A percentile compares a stretch with the other conserved stretches of the same genome.
These are phyloP conservation scores for Immersiella caudata DNA, from an alignment of 495 filamentous ascomycete genomes.

Conservation along the genomic window DNA sequence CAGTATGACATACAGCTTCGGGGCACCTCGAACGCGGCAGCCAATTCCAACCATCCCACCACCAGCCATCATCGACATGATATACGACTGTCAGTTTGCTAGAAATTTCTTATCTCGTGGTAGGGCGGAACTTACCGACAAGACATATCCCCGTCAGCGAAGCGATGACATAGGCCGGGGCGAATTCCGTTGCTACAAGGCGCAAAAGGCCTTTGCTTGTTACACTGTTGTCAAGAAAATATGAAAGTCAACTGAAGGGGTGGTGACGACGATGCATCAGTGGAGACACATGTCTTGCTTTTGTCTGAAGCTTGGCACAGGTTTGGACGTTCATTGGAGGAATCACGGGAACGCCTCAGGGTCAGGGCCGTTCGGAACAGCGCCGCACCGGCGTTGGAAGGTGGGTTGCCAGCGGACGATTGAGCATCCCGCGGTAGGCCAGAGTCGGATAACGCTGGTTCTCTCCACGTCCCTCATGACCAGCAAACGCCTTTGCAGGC, in stretches of 20 bases:
- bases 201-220: background rate
- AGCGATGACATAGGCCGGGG: no score
- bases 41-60: no score
- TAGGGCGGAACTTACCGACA: no score
- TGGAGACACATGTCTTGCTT: conserved; percentile 21
- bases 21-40: background rate
- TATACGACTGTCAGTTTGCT: background rate
- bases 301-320: conserved; percentile 21
- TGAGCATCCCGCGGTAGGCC: background rate
- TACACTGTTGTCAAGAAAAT: background rate
- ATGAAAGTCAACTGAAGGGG: background rate
- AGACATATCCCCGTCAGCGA: no score
- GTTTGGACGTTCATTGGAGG: conserved; percentile 20
- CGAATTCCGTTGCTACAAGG: background rate
- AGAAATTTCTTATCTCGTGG: background rate
- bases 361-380: background rate
- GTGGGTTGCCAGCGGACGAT: background rate
- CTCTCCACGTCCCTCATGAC: background rate
- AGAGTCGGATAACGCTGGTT: background rate
- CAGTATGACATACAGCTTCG: no score
- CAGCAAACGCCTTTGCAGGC: no score
- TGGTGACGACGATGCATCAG: background rate
- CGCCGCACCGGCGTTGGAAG: background rate
- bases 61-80: no score
- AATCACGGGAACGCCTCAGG: conserved; percentile 4